Percentiles rank a stretch among this genome's conserved stretches.
phyloP scores from a whole-genome alignment of 2,329 filamentous ascomycete species.

The Penicillium sp. region DNA sequence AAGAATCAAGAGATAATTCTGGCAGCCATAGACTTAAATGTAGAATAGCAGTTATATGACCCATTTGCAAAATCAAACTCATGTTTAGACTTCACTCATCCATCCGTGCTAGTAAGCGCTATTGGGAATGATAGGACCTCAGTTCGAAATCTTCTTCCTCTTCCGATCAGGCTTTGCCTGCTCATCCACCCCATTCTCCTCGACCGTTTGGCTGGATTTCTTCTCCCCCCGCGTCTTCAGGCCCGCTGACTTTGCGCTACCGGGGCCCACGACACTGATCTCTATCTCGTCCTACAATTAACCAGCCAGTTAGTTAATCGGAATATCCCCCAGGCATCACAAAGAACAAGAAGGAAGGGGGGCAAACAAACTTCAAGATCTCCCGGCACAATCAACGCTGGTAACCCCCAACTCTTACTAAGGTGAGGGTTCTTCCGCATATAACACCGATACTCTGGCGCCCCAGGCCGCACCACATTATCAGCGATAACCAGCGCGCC shows the following conservation, averaged over 20 bases:
- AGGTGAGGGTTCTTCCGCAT: conserved; percentile 16
- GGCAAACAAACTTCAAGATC: conserved; percentile 19
- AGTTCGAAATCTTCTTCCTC: too few species aligned
- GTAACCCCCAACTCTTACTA: conserved; percentile 18
- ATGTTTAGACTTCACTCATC: too few species aligned
- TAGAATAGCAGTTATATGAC: too few species aligned
- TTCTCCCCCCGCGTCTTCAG: too few species aligned
- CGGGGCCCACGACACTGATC: neutral
- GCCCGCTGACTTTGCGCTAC: neutral
- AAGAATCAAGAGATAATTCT: too few species aligned
- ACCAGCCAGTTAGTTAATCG: neutral
- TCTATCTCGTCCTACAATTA: conserved; percentile 12
- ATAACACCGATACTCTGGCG: conserved; percentile 22
- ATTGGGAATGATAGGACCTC: too few species aligned
- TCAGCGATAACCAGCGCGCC: conserved; percentile 25
- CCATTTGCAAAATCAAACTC: too few species aligned
- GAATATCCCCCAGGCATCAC: neutral
- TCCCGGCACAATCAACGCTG: conserved; percentile 22
- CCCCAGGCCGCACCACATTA: conserved; percentile 22
- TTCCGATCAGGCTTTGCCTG: too few species aligned
- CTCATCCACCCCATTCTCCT: too few species aligned
- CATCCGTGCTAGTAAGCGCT: too few species aligned
- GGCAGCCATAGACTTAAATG: too few species aligned
- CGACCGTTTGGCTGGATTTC: too few species aligned
- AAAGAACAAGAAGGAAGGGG: neutral